These are phyloP conservation scores for Diaporthe sp. DNA, from an alignment of 2,329 filamentous ascomycete genomes.

Conservation along the genomic window DNA sequence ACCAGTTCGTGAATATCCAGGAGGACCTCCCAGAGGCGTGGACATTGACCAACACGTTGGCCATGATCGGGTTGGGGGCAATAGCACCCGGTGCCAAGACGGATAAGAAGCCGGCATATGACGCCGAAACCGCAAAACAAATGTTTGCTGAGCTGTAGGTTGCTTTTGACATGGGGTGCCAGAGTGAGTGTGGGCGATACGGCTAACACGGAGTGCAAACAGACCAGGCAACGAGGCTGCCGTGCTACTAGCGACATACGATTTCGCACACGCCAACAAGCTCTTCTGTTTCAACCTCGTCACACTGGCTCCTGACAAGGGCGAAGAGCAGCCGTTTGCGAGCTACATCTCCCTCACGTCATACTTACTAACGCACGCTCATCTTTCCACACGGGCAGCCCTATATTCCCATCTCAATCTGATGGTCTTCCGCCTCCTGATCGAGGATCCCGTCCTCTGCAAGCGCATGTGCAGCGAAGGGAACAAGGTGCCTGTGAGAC, in stretches of 20 bases:
- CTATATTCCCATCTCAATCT: slow-evolving; percentile 89
- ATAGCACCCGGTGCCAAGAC: slow-evolving; percentile 79
- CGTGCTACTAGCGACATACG: slow-evolving; percentile 87
- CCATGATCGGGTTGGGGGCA: slow-evolving; percentile 85
- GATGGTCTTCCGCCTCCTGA: slow-evolving; percentile 85
- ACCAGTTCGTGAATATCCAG: slow-evolving; percentile 86
- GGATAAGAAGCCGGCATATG: slow-evolving; percentile 71
- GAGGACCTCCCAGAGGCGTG: slow-evolving; percentile 93
- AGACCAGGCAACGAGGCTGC: slow-evolving; percentile 86
- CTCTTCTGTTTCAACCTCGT: slow-evolving; percentile 91
- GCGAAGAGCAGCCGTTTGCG: slow-evolving; percentile 80
- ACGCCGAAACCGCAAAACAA: slow-evolving; percentile 84
- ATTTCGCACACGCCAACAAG: slow-evolving; percentile 95
- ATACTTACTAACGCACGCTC: slow-evolving; percentile 93
- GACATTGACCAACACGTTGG: slow-evolving; percentile 84
- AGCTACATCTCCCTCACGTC: slow-evolving; percentile 90
- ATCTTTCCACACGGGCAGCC: slow-evolving; percentile 82
- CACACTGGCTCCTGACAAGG: slow-evolving; percentile 72
- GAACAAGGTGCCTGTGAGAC: slow-evolving; percentile 78
- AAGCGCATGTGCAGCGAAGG: slow-evolving; percentile 89
- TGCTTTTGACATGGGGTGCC: slow-evolving; percentile 41
- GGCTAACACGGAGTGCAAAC: slow-evolving; percentile 1
- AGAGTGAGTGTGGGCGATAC: background rate
- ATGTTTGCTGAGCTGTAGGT: slow-evolving; percentile 84
- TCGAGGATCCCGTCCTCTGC: slow-evolving; percentile 86